phyloP scores from a whole-genome alignment of 1,284 basidiomycete species.

The Violaceomyces palustris region DNA sequence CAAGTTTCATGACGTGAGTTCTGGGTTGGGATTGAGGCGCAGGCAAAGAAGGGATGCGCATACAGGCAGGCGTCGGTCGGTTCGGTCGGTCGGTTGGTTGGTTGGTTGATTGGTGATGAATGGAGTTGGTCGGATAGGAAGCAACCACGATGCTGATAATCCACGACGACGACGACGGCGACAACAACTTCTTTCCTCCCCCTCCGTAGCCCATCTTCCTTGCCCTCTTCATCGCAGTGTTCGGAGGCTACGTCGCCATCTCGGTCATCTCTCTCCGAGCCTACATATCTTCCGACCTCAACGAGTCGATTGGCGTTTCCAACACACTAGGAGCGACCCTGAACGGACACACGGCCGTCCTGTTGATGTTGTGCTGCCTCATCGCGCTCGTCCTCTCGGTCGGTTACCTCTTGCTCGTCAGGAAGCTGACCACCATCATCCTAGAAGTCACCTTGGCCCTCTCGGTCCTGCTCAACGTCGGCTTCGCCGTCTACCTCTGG shows the following conservation, averaged over 20 bases:
- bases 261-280: conserved; percentile 51
- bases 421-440: conserved; percentile 66
- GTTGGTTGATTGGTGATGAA: no score
- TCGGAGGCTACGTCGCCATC: conserved; percentile 52
- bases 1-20: conserved; percentile 34
- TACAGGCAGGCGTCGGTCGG: no score
- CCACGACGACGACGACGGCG: no score
- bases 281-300: conserved; percentile 18
- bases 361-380: conserved; percentile 66
- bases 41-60: no score
- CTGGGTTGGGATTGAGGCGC: no score
- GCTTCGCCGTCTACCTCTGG: conserved; percentile 37
- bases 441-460: conserved; percentile 40
- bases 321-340: conserved; percentile 67
- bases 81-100: no score
- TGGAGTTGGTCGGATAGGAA: no score
- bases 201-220: conserved; percentile 41
- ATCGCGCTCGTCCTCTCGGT: conserved; percentile 60
- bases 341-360: conserved; percentile 64
- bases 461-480: conserved; percentile 34
- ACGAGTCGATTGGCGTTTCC: conserved; percentile 54
- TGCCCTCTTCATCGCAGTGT: conserved; percentile 52
- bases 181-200: no score
- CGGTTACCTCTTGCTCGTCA: conserved; percentile 61
- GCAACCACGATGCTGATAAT: no score